Conservation (phyloP, 2,329 filamentous ascomycete species). For the Aspergillus uvarum region DNA sequence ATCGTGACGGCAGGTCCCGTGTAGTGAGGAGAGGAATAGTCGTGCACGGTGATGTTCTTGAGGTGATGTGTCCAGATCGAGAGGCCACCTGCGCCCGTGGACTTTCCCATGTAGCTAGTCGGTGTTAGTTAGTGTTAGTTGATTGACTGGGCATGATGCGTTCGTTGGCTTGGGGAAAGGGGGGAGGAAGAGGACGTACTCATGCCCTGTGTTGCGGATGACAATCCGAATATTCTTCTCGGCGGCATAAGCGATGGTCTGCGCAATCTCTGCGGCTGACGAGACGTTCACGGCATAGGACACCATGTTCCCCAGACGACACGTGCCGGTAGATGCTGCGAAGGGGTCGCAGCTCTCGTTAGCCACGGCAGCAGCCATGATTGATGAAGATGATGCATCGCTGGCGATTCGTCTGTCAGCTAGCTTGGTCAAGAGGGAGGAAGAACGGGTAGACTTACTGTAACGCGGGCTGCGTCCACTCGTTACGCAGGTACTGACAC, state of each 20-base stretch:
- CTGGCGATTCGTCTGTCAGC: neutral
- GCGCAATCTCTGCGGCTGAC: slow-evolving; percentile 24
- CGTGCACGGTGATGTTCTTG: neutral
- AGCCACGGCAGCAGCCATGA: slow-evolving; percentile 16
- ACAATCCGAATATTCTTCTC: slow-evolving; percentile 47
- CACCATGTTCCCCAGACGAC: slow-evolving; percentile 31
- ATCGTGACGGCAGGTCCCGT: slow-evolving; percentile 46
- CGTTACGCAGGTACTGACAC: slow-evolving; percentile 43
- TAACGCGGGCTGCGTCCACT: slow-evolving; percentile 48
- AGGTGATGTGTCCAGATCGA: slow-evolving; percentile 6
- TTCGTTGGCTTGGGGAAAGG: no score
- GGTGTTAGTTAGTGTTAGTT: no score
- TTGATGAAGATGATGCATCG: slow-evolving; percentile 12
- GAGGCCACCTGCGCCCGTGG: neutral
- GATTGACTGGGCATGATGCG: no score
- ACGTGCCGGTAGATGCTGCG: slow-evolving; percentile 25
- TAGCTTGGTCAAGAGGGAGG: neutral
- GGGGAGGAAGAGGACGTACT: slow-evolving; percentile 24
- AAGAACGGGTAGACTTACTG: slow-evolving; percentile 40
- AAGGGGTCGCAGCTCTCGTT: slow-evolving; percentile 15
- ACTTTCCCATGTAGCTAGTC: neutral
- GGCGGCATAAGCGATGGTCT: slow-evolving; percentile 24
- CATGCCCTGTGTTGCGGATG: slow-evolving; percentile 45
- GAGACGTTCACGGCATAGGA: slow-evolving; percentile 39
- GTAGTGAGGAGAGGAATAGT: neutral